Evolutionary conservation across 495 filamentous ascomycete species (phyloP).

Genomic region (Aspergillus biplanus): DNA sequence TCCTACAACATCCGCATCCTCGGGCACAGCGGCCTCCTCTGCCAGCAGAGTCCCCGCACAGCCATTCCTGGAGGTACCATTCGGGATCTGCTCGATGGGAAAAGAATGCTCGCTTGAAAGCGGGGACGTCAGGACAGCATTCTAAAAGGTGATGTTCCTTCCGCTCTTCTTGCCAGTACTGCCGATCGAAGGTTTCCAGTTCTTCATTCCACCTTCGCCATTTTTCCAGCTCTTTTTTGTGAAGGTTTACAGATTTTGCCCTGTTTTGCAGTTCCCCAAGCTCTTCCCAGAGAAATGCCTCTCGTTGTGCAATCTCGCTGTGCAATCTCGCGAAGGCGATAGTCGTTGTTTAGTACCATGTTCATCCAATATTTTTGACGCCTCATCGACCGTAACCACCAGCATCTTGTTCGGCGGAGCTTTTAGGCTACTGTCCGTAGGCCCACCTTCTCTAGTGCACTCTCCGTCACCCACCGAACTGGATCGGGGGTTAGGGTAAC

Average conservation of each 20-base stretch:
- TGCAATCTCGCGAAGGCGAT: neutral
- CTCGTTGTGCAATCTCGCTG: neutral
- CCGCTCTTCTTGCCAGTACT: neutral
- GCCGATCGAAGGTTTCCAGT: neutral
- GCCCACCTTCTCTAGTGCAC: neutral
- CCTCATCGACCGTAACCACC: neutral
- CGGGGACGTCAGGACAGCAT: neutral
- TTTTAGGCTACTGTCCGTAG: neutral
- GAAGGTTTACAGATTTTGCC: neutral
- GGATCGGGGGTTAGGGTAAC: neutral
- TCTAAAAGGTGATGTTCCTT: neutral
- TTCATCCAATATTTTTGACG: neutral
- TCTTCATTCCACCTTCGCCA: neutral
- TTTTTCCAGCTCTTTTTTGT: neutral
- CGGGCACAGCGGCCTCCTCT: neutral
- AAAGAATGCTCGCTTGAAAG: neutral
- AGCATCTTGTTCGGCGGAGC: neutral
- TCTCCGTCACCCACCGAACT: neutral
- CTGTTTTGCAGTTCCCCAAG: neutral
- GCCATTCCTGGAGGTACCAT: neutral
- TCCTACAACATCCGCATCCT: constrained; percentile 6
- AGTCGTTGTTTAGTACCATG: neutral
- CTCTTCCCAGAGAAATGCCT: neutral
- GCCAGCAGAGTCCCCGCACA: neutral
- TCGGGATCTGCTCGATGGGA: neutral